phyloP scores from a whole-genome alignment of 2,329 filamentous ascomycete genomes.

The Dendryphion nanum region DNA sequence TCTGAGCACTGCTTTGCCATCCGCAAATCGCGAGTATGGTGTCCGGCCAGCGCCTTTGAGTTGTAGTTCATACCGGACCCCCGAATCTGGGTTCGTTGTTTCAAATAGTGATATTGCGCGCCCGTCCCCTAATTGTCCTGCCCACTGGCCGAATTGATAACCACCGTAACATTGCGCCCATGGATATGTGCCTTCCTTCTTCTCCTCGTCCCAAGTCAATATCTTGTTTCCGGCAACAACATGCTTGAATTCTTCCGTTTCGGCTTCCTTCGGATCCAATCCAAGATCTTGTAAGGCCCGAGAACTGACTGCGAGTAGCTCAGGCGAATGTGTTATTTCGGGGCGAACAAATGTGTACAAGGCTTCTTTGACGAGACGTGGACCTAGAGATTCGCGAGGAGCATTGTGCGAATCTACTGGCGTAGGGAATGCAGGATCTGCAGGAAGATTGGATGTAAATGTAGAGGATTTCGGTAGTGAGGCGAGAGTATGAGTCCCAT shows the following conservation, averaged over 20 bases:
- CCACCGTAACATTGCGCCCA: slow-evolving; percentile 99
- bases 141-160: slow-evolving; percentile 73
- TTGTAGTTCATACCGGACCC: slow-evolving; percentile 82
- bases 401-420: slow-evolving; percentile 79
- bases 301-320: slow-evolving; percentile 78
- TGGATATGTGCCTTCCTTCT: slow-evolving; percentile 69
- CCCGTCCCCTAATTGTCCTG: slow-evolving; percentile 91
- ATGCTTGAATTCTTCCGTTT: slow-evolving; percentile 71
- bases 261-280: slow-evolving; percentile 65
- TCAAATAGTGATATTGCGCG: slow-evolving; percentile 94
- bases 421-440: slow-evolving; percentile 76
- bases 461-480: slow-evolving; percentile 64
- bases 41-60: slow-evolving; percentile 92
- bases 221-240: slow-evolving; percentile 81
- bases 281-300: slow-evolving; percentile 80
- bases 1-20: slow-evolving; percentile 88
- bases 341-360: slow-evolving; percentile 90
- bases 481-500: slow-evolving; percentile 36
- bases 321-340: slow-evolving; percentile 66
- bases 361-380: slow-evolving; percentile 80
- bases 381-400: slow-evolving; percentile 71
- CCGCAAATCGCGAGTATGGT: slow-evolving; percentile 93
- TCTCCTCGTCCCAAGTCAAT: slow-evolving; percentile 70
- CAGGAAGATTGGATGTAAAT: slow-evolving; percentile 66
- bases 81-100: slow-evolving; percentile 69